phyloP scores from a whole-genome alignment of 495 filamentous ascomycete species.

The Penicillium paxilli region DNA sequence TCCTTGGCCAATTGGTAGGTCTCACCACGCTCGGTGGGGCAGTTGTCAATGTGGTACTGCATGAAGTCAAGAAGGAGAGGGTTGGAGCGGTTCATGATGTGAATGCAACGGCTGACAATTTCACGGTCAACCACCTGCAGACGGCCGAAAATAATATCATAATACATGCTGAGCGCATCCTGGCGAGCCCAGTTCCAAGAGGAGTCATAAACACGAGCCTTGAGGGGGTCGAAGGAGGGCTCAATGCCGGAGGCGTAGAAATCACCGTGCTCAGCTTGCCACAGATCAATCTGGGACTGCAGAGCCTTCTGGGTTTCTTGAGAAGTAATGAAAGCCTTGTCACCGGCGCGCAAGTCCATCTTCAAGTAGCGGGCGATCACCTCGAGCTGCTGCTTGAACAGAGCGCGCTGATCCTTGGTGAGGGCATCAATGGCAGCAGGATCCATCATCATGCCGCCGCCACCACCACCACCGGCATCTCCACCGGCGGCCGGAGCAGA shows the following conservation, averaged over 20 bases:
- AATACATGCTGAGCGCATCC: slow-evolving; percentile 97
- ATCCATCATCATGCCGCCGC: slow-evolving; percentile 95
- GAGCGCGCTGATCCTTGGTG: slow-evolving; percentile 88
- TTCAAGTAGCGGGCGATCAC: slow-evolving; percentile 93
- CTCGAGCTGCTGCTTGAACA: slow-evolving; percentile 98
- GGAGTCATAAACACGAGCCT: slow-evolving; percentile 95
- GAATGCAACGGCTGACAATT: slow-evolving; percentile 97
- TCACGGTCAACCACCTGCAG: slow-evolving; percentile 92
- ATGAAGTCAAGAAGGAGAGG: slow-evolving; percentile 95
- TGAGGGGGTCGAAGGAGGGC: slow-evolving; percentile 87
- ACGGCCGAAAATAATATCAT: slow-evolving; percentile 97
- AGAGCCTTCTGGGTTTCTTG: slow-evolving; percentile 82
- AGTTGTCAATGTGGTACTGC: slow-evolving; percentile 99
- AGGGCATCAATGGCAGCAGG: slow-evolving; percentile 94
- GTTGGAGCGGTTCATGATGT: slow-evolving; percentile 98
- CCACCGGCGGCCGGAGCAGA: slow-evolving; percentile 74
- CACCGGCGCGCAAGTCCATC: slow-evolving; percentile 90
- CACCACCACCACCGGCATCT: slow-evolving; percentile 67
- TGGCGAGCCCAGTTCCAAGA: slow-evolving; percentile 99
- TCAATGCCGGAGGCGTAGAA: slow-evolving; percentile 94
- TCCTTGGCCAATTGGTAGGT: slow-evolving; percentile 96
- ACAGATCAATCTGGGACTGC: slow-evolving; percentile 90
- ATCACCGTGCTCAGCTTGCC: slow-evolving; percentile 93
- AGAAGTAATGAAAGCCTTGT: slow-evolving; percentile 84
- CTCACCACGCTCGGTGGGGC: slow-evolving; percentile 92